Conservation (phyloP, 192 early-diverging fungal species). For the Coemansia sp. region DNA sequence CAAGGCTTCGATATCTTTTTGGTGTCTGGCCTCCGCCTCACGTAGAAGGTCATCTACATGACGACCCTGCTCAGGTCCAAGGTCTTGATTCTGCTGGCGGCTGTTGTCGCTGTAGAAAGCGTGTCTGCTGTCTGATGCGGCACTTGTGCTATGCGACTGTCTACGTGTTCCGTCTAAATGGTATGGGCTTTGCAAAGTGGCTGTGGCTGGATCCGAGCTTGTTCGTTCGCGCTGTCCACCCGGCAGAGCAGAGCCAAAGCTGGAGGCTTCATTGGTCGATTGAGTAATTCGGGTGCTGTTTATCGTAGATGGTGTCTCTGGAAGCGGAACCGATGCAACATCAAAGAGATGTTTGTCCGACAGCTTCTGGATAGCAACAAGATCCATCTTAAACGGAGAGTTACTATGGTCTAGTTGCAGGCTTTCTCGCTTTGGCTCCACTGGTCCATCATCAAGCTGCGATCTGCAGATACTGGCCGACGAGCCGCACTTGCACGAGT, state of each 20-base stretch:
- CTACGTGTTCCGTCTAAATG: not conserved
- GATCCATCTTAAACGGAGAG: not conserved
- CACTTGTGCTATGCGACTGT: not conserved
- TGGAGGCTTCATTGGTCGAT: not conserved
- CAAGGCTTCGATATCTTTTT: conserved; percentile 7
- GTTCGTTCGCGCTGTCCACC: not conserved
- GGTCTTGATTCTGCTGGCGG: not conserved
- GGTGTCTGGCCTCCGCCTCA: conserved; percentile 12
- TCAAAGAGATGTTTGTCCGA: conserved; percentile 16
- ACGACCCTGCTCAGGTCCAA: not conserved
- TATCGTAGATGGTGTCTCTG: conserved; percentile 27
- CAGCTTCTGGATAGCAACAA: conserved; percentile 3
- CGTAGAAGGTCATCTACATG: conserved; percentile 2
- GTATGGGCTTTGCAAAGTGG: not conserved
- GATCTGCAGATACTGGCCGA: not conserved
- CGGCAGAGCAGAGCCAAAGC: not conserved
- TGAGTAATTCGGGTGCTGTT: not conserved
- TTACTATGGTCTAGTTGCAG: not conserved
- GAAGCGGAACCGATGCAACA: conserved; percentile 24
- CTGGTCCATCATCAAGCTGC: not conserved
- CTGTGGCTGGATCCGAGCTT: not conserved
- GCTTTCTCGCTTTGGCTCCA: not conserved
- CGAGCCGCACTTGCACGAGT: conserved; percentile 7
- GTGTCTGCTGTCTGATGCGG: not conserved
- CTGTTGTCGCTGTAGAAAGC: not conserved